Conservation (phyloP, 768 basidiomycete species). For the Cubamyces sp. region DNA sequence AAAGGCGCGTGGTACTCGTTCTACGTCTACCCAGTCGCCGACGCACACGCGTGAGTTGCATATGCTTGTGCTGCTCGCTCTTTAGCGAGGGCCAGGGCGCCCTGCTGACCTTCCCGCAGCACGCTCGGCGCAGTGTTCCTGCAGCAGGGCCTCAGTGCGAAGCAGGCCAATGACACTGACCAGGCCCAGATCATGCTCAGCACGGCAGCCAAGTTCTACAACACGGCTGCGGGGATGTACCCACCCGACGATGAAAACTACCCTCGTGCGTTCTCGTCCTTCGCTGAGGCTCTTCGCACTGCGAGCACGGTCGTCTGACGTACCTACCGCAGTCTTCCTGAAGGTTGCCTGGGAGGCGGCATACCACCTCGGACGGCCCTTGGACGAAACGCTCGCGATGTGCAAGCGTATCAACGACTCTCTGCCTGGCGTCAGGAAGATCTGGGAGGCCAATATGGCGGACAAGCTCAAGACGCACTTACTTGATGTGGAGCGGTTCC, state of each 20-base stretch:
- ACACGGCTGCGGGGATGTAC: constrained; percentile 36
- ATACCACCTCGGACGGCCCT: constrained; percentile 31
- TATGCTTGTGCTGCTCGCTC: background rate
- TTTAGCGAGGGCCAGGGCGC: background rate
- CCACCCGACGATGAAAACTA: constrained; percentile 46
- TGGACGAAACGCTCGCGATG: constrained; percentile 18
- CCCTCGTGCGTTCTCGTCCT: constrained; percentile 24
- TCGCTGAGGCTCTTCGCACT: background rate
- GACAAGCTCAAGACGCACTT: constrained; percentile 4
- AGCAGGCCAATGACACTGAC: constrained; percentile 15
- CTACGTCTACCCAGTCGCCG: constrained; percentile 22
- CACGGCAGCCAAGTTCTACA: constrained; percentile 37
- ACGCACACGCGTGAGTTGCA: constrained; percentile 23
- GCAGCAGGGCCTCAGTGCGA: constrained; percentile 23
- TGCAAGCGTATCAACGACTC: constrained; percentile 18
- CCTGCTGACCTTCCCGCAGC: constrained; percentile 8
- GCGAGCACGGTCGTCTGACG: background rate
- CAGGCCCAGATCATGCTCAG: constrained; percentile 24
- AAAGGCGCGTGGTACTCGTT: constrained; percentile 27
- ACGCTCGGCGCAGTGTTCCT: constrained; percentile 21
- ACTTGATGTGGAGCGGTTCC: constrained; percentile 11
- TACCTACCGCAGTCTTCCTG: constrained; percentile 25
- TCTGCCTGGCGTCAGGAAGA: constrained; percentile 18
- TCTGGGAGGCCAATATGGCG: constrained; percentile 17
- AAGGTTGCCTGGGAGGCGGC: constrained; percentile 40